These are phyloP conservation scores for Lepidium sativum DNA, from an alignment of 345 rosid genomes.

Conservation along the genomic window DNA sequence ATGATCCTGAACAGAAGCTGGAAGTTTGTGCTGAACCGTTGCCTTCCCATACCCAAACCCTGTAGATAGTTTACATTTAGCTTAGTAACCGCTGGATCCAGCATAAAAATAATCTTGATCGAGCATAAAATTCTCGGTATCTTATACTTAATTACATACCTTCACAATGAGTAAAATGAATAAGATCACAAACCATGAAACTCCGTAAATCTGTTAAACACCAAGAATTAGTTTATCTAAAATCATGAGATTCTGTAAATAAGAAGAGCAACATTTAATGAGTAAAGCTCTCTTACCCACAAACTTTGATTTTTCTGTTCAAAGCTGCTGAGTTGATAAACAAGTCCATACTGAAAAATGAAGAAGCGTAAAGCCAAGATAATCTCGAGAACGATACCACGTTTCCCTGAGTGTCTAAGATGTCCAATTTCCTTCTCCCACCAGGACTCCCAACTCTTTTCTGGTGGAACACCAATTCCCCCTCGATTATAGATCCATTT, in stretches of 20 bases:
- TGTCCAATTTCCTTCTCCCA: conserved; percentile 62
- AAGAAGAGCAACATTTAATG: not conserved
- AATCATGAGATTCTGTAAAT: not conserved
- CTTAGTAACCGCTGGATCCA: not conserved
- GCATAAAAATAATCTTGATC: not conserved
- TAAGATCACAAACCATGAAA: conserved; percentile 28
- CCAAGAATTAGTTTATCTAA: not conserved
- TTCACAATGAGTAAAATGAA: conserved; percentile 27
- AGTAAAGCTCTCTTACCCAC: conserved; percentile 33
- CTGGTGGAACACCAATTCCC: conserved; percentile 51
- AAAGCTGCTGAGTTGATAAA: conserved; percentile 46
- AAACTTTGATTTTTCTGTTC: conserved; percentile 30
- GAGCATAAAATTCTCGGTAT: not conserved
- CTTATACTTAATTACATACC: conserved; percentile 17
- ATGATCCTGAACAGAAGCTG: conserved; percentile 72
- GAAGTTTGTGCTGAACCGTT: conserved; percentile 57
- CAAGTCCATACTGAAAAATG: conserved; percentile 57
- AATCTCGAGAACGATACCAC: conserved; percentile 44
- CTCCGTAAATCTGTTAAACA: conserved; percentile 29
- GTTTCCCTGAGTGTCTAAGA: conserved; percentile 44
- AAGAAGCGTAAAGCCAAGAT: conserved; percentile 49
- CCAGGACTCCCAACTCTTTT: conserved; percentile 76
- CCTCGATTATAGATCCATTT: conserved; percentile 54
- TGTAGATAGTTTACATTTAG: conserved; percentile 16
- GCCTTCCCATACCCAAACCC: conserved; percentile 64